Evolutionary conservation across 2,329 filamentous ascomycete genomes (phyloP).

Genomic region (Alternaria ethzedia): DNA sequence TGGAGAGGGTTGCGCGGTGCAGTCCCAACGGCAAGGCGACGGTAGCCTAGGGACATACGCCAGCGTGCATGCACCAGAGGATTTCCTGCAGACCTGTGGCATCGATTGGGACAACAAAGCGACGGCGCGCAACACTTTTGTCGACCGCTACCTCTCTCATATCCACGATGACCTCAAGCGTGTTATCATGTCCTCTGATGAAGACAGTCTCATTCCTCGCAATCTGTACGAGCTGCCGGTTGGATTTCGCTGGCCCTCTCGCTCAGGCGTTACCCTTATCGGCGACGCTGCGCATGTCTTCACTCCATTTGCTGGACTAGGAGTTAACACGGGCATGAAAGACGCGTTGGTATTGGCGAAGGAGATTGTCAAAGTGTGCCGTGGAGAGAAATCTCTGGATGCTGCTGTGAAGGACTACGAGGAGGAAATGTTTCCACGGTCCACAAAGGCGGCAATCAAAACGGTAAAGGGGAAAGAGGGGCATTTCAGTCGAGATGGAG

Average conservation of each 20-base stretch:
- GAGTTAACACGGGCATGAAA: slow-evolving; percentile 64
- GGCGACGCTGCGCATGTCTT: slow-evolving; percentile 68
- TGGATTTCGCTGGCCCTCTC: slow-evolving; percentile 58
- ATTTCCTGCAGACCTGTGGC: slow-evolving; percentile 51
- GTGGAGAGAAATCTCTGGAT: slow-evolving; percentile 28
- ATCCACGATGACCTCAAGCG: slow-evolving; percentile 45
- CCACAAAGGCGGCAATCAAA: slow-evolving; percentile 23
- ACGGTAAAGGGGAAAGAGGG: slow-evolving; percentile 28
- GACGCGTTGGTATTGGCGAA: slow-evolving; percentile 60
- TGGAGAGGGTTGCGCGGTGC: slow-evolving; percentile 49
- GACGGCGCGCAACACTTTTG: slow-evolving; percentile 39
- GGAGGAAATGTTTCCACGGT: slow-evolving; percentile 32
- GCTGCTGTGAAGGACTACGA: slow-evolving; percentile 31
- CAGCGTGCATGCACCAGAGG: slow-evolving; percentile 48
- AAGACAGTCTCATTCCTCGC: slow-evolving; percentile 22
- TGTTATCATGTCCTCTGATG: slow-evolving; percentile 25
- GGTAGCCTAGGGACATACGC: slow-evolving; percentile 54
- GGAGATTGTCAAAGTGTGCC: slow-evolving; percentile 24
- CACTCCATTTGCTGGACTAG: slow-evolving; percentile 65
- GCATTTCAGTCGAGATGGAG: slow-evolving; percentile 28
- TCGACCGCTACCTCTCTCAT: slow-evolving; percentile 29
- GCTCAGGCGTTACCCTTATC: slow-evolving; percentile 59
- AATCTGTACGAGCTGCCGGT: slow-evolving; percentile 62
- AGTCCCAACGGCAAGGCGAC: slow-evolving; percentile 58
- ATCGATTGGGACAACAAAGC: slow-evolving; percentile 52